These are phyloP conservation scores for Moesziomyces parantarcticus DNA, from an alignment of 1,284 basidiomycete species.

Conservation along the genomic window DNA sequence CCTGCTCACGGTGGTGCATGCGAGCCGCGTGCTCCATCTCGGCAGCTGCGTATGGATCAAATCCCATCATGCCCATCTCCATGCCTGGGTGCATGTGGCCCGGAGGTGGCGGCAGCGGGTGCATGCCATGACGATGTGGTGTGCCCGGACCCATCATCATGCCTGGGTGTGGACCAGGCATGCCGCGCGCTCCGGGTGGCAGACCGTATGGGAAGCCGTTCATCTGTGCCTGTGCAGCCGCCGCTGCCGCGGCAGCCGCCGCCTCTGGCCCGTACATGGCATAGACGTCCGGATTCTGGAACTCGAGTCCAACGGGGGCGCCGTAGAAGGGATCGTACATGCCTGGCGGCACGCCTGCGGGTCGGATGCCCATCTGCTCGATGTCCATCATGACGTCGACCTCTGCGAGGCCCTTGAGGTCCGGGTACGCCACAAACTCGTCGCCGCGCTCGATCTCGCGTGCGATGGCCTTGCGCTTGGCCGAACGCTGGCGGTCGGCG, in stretches of 20 bases:
- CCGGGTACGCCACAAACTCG: slow-evolving; percentile 62
- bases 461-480: slow-evolving; percentile 40
- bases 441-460: slow-evolving; percentile 37
- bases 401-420: slow-evolving; percentile 61
- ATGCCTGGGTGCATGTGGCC: slow-evolving; percentile 33
- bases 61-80: slow-evolving; percentile 45
- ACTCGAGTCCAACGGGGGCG: slow-evolving; percentile 27
- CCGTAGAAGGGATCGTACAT: slow-evolving; percentile 48
- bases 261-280: slow-evolving; percentile 47
- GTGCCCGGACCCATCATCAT: slow-evolving; percentile 37
- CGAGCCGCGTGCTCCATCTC: slow-evolving; percentile 49
- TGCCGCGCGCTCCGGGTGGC: slow-evolving; percentile 18
- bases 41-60: slow-evolving; percentile 40
- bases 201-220: slow-evolving; percentile 34
- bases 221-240: slow-evolving; percentile 45
- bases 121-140: slow-evolving; percentile 33
- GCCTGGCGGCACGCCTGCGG: slow-evolving; percentile 27
- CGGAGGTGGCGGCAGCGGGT: slow-evolving; percentile 24
- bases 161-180: slow-evolving; percentile 40
- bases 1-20: slow-evolving; percentile 50
- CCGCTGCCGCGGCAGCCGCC: slow-evolving; percentile 36
- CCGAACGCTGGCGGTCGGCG: slow-evolving; percentile 25
- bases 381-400: slow-evolving; percentile 63
- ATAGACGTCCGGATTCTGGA: slow-evolving; percentile 40
- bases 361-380: slow-evolving; percentile 65